A percentile compares a stretch with the other conserved stretches of the same genome.
These are phyloP conservation scores for Chenopodium quinoa DNA, from an alignment of 148 eudicot species.

Conservation along the genomic window DNA sequence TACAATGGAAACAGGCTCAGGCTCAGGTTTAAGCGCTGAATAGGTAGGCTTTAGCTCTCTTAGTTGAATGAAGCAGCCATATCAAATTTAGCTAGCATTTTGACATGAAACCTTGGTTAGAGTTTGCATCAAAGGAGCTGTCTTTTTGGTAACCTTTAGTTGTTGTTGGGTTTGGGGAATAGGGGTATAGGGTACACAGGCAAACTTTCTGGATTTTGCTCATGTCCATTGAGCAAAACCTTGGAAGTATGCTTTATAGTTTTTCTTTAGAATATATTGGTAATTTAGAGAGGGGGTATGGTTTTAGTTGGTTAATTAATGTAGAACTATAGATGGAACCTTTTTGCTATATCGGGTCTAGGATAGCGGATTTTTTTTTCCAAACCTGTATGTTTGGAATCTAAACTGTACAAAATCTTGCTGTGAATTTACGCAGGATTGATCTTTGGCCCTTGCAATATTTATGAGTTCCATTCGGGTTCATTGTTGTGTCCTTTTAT, in stretches of 20 bases:
- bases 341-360: conserved; percentile 2
- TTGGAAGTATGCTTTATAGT: conserved; percentile 13
- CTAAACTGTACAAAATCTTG: conserved; percentile 27
- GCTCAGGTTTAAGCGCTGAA: conserved; percentile 1
- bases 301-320: conserved; percentile 18
- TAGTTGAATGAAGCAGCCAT: background rate
- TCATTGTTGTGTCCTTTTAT: background rate
- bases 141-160: conserved; percentile 8
- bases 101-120: conserved; percentile 19
- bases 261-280: conserved; percentile 5
- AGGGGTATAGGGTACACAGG: conserved; percentile 31
- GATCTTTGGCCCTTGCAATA: conserved; percentile 16
- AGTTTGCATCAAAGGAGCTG: background rate
- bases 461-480: background rate
- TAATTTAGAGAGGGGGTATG: conserved; percentile 12
- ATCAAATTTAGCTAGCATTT: background rate
- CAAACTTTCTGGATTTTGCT: conserved; percentile 14
- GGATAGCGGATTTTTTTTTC: conserved; percentile 1
- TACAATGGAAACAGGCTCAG: background rate
- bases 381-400: conserved; percentile 10
- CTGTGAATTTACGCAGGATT: conserved; percentile 5
- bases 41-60: background rate
- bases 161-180: conserved; percentile 1
- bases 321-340: background rate
- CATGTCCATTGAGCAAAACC: conserved; percentile 15